Evolutionary conservation across 169 alveolate genomes (phyloP).

Genomic region (Plasmodium sp.): DNA sequence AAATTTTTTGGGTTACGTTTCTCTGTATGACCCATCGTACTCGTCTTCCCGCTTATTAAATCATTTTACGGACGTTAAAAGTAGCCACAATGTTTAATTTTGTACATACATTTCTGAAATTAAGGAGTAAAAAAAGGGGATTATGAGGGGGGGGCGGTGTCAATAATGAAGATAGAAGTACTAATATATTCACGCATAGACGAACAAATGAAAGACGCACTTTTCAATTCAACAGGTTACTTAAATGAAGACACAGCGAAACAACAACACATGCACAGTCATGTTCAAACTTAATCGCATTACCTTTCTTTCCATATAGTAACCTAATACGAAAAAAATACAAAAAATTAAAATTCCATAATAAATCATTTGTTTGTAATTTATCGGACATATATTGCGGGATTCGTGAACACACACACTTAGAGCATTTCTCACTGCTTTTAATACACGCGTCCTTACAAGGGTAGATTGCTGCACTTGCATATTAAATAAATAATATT

Average conservation of each 20-base stretch:
- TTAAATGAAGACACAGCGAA: neutral
- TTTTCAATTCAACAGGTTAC: neutral
- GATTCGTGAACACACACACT: neutral
- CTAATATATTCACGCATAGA: neutral
- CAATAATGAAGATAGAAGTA: neutral
- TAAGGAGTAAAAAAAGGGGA: neutral
- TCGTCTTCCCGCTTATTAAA: neutral
- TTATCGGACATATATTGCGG: neutral
- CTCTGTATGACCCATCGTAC: neutral
- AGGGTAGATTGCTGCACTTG: neutral
- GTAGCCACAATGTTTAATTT: neutral
- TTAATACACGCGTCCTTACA: conserved; percentile 1
- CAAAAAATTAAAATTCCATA: neutral
- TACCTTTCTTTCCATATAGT: conserved; percentile 8
- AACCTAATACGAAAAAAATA: conserved; percentile 2
- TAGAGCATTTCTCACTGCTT: conserved; percentile 1
- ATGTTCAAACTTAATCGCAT: neutral
- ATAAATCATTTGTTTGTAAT: neutral
- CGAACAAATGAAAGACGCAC: neutral
- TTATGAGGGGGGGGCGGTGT: neutral
- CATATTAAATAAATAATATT: neutral
- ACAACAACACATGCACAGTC: neutral
- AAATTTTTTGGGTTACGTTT: neutral
- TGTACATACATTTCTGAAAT: neutral
- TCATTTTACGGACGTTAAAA: neutral